Conservation (phyloP, 2,329 filamentous ascomycete species). For the Fusarium dlaminii region DNA sequence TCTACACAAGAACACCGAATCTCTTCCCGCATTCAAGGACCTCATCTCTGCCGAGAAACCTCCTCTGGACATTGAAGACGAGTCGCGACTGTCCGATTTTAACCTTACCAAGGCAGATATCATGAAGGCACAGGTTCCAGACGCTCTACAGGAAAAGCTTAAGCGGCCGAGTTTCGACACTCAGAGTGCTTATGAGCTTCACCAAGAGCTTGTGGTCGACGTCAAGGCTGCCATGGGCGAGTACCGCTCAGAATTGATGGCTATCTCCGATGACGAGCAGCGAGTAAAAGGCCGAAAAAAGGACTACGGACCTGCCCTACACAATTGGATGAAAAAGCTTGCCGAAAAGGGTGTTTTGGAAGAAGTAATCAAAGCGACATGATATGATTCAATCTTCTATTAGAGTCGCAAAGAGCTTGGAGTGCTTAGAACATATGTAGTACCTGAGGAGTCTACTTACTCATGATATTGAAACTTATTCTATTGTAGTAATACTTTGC, state of each 20-base stretch:
- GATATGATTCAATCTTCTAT: neutral
- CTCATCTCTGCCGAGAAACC: conserved; percentile 35
- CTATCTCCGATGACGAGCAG: conserved; percentile 58
- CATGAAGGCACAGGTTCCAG: conserved; percentile 28
- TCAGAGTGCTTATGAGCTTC: conserved; percentile 47
- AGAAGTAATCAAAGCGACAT: conserved; percentile 47
- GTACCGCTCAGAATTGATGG: conserved; percentile 59
- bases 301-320: conserved; percentile 76
- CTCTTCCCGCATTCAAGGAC: conserved; percentile 29
- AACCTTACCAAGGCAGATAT: conserved; percentile 43
- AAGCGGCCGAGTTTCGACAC: conserved; percentile 7
- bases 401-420: neutral
- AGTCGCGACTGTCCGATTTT: conserved; percentile 44
- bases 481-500: neutral
- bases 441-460: neutral
- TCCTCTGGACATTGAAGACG: conserved; percentile 36
- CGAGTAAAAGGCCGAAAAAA: conserved; percentile 65
- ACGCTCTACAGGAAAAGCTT: conserved; percentile 22
- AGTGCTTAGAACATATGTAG: neutral
- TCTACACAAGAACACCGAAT: conserved; percentile 48
- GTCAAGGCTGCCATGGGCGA: conserved; percentile 54
- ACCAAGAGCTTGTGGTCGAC: conserved; percentile 52
- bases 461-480: conserved; percentile 12
- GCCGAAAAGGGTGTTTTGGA: conserved; percentile 72
- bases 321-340: conserved; percentile 74